Base-by-base conservation (phyloP, 768 basidiomycete genomes). In the Trametes cinnabarina region DNA sequence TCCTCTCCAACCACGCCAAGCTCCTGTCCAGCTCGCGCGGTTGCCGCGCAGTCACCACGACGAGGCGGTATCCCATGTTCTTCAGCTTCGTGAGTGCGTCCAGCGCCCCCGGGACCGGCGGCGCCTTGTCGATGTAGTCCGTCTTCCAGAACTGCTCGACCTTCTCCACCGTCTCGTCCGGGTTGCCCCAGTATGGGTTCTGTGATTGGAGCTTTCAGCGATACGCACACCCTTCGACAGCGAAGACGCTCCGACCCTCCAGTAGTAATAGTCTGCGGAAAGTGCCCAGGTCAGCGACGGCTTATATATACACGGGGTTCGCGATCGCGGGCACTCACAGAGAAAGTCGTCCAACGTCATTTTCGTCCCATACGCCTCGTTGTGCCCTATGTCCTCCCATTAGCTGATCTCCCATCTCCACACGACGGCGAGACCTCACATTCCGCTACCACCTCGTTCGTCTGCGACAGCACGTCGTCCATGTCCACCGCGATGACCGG, bases 11-110 rank as follows among this genome's bases (percentile, higher is more conserved):
- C 90, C 91, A 92, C 40, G 76, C 73, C 78, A 84, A 83, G 54
- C 82, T 89, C 43, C 79, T 74, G 44, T 82, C 80, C 14, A 82
- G 77, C 51, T 80, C 72, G 34, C 80, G 77, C 53, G 79, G 73
- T 23, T 76, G 75, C 62, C 91, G 76, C n/a, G 91, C 88, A 9
- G 91, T 93, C 47, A 93, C 82, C 60, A 92, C 82, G 53, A 90
- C 77, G 47, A 93, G 73, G 40, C 81, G 78, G 69, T 80, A 90
- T 3, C 90, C 90, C 73, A 87, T 72, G 48, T 80, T 74, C 51
- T 78, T 78, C 15, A 93, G 75, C 22, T 76, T 70, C 63, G 78
- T 71, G 35, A 82, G 68, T 19, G 82, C 86, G 60, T 88, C 82
- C 34, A 73, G 72, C 28, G 89, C 87, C 3, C 87, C 88, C 6